Evolutionary conservation across 108 stramenopile species (phyloP), one percentile per base, ranked within the genome.

Genomic region (Skeletonema marinoi): DNA sequence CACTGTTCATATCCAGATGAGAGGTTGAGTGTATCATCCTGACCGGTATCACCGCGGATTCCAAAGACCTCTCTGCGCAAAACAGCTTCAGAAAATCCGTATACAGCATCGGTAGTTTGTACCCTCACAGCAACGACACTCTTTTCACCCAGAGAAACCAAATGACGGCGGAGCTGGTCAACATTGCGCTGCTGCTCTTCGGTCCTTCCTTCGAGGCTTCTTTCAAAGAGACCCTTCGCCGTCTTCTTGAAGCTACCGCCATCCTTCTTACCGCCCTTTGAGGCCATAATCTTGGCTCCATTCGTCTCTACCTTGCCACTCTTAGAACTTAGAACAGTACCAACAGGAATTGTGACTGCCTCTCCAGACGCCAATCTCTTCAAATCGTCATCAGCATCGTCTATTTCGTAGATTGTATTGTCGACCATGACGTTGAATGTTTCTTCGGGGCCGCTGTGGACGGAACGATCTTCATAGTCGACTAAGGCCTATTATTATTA

Each of bases 101-200:
- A 74, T 3, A 33, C 36, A 11, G 13, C 65, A 61, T 83, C 71
- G 11, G 66, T 12, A 51, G 77, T 71, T 6, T 39, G 17, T 17
- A 78, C 82, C 32, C 77, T 77, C 41, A 83, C 66, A 17, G 66
- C 78, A 19, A 82, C 68, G 33, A 82, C 76, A 3, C n/a, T 68
- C 60, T 62, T 74, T 1, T 32, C 48, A 31, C 73, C 73, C 9
- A 30, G 42, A 65, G 19, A 48, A 48, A 11, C 9, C 16, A 48
- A n/a, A 17, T 51, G 50, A 7, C 50, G 50, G 7, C 14, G 50
- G 50, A 51, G 50, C 50, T 51, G 50, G 50, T 51, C 50, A 21
- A 51, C 19, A 51, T 51, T 51, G 50, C 19, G 19, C 50, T 51
- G 50, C 50, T 51, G 50, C 50, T 25, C 50, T 19, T 51, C 19